Base-by-base conservation (phyloP, 2,329 filamentous ascomycete genomes). In the Colletotrichum plurivorum region DNA sequence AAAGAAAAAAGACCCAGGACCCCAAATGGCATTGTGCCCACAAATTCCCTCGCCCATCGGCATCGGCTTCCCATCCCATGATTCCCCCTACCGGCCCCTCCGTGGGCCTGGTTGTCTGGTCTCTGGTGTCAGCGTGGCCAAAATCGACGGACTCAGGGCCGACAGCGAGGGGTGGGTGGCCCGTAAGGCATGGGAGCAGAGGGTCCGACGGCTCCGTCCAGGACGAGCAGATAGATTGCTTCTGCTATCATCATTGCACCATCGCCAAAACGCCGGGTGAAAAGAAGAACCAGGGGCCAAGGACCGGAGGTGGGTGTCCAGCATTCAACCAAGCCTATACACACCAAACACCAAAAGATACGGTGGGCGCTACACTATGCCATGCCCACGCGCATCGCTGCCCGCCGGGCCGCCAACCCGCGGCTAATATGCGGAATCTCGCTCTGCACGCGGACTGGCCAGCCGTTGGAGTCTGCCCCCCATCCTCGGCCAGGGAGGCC, bases 331-430 rank as follows among this genome's bases (percentile, higher is more conserved):
- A 25, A 25, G 20, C 20, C 20, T 22, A 25, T 4, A 25, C 22
- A 25, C 22, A 25, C 22, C 22, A 15, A 43, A 43, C 15, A 15
- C 41, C 31, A 36, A 36, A 36, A 36, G 31, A 36, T 36, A 10
- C 27, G 9, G 27, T 31, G 41, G 41, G 41, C 12, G 41, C 13
- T 13, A 43, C 12, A 13, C 5, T 25, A 25, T 25, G 22, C 41
- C 16, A 8, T 13, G 41, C 13, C 41, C 13, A 36, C 9, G 41
- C 41, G 13, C 41, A 43, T 43, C 13, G 45, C 67, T 69, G 67
- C 52, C 63, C 67, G 67, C 45, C 67, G 67, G 67, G 63, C 67
- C 67, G 67, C 46, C 5, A 52, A 62, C 39, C 67, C 67, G 52
- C 67, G 67, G 67, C 67, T 67, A 69, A 67, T 62, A 48, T 63